Evolutionary conservation across 495 filamentous ascomycete species (phyloP).

Genomic region (Xylaria telfairii): DNA sequence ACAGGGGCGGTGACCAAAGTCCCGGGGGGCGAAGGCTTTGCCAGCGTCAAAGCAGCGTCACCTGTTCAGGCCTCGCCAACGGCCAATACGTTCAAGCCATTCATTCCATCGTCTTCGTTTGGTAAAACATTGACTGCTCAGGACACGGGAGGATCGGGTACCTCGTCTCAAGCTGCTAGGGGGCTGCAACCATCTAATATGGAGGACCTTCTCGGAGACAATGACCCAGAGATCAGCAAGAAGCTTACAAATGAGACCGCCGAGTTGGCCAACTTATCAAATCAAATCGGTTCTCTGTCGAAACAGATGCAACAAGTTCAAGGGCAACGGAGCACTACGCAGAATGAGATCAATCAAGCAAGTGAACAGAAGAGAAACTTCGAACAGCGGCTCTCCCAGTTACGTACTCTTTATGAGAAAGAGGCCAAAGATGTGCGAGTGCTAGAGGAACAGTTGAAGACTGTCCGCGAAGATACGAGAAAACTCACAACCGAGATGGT

Average conservation of each 20-base stretch:
- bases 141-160: conserved; percentile 72
- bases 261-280: conserved; percentile 95
- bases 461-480: conserved; percentile 77
- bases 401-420: conserved; percentile 87
- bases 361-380: conserved; percentile 89
- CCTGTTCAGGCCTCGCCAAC: conserved; percentile 56
- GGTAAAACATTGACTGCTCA: conserved; percentile 82
- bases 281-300: conserved; percentile 86
- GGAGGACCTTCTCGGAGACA: conserved; percentile 94
- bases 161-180: conserved; percentile 44
- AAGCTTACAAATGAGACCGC: conserved; percentile 86
- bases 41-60: conserved; percentile 57
- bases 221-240: conserved; percentile 87
- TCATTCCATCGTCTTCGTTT: conserved; percentile 88
- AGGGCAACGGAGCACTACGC: conserved; percentile 73
- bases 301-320: conserved; percentile 95
- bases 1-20: conserved; percentile 45
- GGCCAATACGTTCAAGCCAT: conserved; percentile 78
- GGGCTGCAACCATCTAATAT: conserved; percentile 57
- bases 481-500: conserved; percentile 83
- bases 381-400: conserved; percentile 81
- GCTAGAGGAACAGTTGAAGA: conserved; percentile 80
- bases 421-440: conserved; percentile 85
- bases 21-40: conserved; percentile 63
- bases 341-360: conserved; percentile 78